Evolutionary conservation across 2,329 filamentous ascomycete genomes (phyloP).

Genomic region (Microsporum ferrugineum): DNA sequence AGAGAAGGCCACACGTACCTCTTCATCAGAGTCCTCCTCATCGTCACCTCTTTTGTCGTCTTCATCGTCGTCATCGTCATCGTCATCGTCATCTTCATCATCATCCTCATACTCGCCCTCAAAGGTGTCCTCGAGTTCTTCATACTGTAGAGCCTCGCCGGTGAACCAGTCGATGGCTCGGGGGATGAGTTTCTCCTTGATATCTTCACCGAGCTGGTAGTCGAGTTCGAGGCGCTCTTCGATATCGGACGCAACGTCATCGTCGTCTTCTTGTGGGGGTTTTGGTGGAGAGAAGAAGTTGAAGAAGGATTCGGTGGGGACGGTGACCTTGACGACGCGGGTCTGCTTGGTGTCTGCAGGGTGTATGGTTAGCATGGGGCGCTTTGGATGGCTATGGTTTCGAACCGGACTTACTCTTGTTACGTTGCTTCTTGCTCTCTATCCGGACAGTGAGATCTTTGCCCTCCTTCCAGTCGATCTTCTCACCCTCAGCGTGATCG

Average conservation of each 20-base stretch:
- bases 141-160: slow-evolving; percentile 90
- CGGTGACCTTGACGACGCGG: slow-evolving; percentile 96
- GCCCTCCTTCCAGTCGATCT: slow-evolving; percentile 90
- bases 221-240: slow-evolving; percentile 96
- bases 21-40: slow-evolving; percentile 50
- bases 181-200: slow-evolving; percentile 99
- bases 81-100: slow-evolving; percentile 86
- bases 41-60: slow-evolving; percentile 60
- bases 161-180: slow-evolving; percentile 99
- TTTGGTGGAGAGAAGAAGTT: slow-evolving; percentile 98
- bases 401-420: slow-evolving; percentile 69
- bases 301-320: slow-evolving; percentile 96
- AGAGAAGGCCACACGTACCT: slow-evolving; percentile 26
- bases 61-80: slow-evolving; percentile 73
- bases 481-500: slow-evolving; percentile 94
- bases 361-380: neutral
- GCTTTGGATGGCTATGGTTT: neutral
- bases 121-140: slow-evolving; percentile 79
- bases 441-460: slow-evolving; percentile 89
- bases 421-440: slow-evolving; percentile 99
- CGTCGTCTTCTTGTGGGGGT: slow-evolving; percentile 64
- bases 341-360: slow-evolving; percentile 90
- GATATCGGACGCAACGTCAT: slow-evolving; percentile 72
- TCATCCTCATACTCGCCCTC: slow-evolving; percentile 76
- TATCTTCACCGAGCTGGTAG: slow-evolving; percentile 97